Evolutionary conservation across 2,329 filamentous ascomycete species (phyloP), one percentile per base, ranked within the genome.

Genomic region (Apiospora saccharicola): DNA sequence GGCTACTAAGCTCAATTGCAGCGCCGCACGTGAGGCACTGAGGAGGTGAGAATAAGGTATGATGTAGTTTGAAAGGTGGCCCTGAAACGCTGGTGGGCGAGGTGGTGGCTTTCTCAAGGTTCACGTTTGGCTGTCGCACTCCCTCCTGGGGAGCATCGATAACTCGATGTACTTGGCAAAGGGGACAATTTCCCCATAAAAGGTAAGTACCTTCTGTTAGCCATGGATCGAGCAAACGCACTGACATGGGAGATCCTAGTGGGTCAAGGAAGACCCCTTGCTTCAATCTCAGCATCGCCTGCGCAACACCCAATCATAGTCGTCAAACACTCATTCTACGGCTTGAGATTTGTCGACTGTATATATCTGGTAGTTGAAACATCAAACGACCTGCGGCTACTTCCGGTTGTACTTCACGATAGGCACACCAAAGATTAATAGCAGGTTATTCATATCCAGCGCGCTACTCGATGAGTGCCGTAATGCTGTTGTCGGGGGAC

Each of bases 11-110:
- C 24, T 30, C 51, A 57, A 57, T 16, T 26, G 51, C 51, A 16
- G 51, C 30, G 51, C 51, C 51, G 24, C 51, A 30, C 51, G 30
- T 30, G 24, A 57, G 30, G 26, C 51, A 19, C 19, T 16, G 51
- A 19, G 14, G 51, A 34, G 51, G 19, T 30, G 26, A 26, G 19
- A 41, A 41, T 41, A 41, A 41, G 7, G 37, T 41, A 19, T 57
- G 19, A 16, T 19, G 51, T 57, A 34, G 51, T 57, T 30, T 26
- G 30, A 57, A 57, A 34, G 51, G 16, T 16, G 26, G 12, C 26
- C 51, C 14, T 57, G 51, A 57, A 57, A 57, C 51, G 26, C 51
- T 57, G 51, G 51, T 34, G 51, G 24, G 51, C 26, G 14, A 57
- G 14, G 26, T 10, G 26, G 51, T 26, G 24, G 51, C 51, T 34